Evolutionary conservation across 139 green algal species (phyloP).

Genomic region (Dunaliella primolecta): DNA sequence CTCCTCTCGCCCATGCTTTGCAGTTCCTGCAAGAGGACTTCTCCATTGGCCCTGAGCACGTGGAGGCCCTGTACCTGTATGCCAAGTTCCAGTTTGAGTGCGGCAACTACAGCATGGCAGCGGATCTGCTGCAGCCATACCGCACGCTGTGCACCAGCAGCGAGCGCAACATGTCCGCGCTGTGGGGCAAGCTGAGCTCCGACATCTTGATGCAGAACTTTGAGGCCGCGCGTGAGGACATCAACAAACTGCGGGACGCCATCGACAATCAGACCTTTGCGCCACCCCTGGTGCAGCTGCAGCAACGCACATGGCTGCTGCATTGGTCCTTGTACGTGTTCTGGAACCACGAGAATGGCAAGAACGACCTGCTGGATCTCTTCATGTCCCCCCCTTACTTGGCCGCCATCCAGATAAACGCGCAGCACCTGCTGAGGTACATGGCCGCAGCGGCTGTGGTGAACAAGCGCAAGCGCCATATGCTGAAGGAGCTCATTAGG

Average conservation of each 20-base stretch:
- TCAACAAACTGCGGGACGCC: conserved; percentile 89
- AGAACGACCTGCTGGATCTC: conserved; percentile 92
- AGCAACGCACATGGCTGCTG: conserved; percentile 97
- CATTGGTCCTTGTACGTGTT: conserved; percentile 98
- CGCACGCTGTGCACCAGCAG: conserved; percentile 81
- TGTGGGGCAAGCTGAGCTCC: conserved; percentile 96
- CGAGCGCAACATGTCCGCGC: conserved; percentile 75
- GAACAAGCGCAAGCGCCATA: conserved; percentile 80
- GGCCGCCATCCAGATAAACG: conserved; percentile 73
- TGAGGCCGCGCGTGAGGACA: conserved; percentile 79
- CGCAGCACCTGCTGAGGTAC: conserved; percentile 93
- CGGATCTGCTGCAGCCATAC: conserved; percentile 94
- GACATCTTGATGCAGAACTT: conserved; percentile 87
- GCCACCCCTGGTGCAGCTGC: conserved; percentile 80
- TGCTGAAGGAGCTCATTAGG: conserved; percentile 89
- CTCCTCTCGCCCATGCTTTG: too few relatives aligned
- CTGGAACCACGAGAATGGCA: conserved; percentile 97
- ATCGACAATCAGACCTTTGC: conserved; percentile 92
- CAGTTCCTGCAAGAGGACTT: conserved; percentile 80
- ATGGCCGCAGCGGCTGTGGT: conserved; percentile 87
- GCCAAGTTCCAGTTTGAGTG: conserved; percentile 99
- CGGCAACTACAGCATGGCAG: conserved; percentile 90
- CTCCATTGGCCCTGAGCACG: conserved; percentile 80
- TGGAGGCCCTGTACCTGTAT: conserved; percentile 96
- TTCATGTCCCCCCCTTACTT: conserved; percentile 89